A percentile compares a stretch with the other conserved stretches of the same genome.
These are phyloP conservation scores for Colletotrichum tropicicola DNA, from an alignment of 2,329 filamentous ascomycete genomes.

Conservation along the genomic window DNA sequence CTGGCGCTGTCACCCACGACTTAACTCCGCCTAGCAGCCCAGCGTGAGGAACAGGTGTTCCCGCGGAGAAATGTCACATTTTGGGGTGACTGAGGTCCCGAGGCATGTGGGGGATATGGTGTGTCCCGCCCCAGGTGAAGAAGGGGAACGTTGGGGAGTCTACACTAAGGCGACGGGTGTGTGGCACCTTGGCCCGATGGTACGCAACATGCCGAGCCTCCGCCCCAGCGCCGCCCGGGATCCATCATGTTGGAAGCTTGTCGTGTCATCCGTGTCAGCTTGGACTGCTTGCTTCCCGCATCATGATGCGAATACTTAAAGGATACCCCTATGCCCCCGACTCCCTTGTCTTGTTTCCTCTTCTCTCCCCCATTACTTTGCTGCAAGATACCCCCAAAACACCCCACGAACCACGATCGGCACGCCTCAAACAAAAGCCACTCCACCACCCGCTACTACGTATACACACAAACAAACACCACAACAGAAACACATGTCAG, in stretches of 20 bases:
- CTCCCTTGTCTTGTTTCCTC: background rate
- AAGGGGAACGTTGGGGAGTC: background rate
- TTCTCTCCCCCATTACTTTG: background rate
- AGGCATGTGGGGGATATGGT: background rate
- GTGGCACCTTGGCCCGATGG: background rate
- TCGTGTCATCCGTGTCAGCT: background rate
- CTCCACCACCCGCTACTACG: background rate
- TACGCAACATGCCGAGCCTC: constrained; percentile 18
- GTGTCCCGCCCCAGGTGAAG: background rate
- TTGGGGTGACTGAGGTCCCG: background rate
- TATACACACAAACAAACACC: background rate
- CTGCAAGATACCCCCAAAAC: background rate
- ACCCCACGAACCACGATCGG: background rate
- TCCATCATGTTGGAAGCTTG: constrained; percentile 10
- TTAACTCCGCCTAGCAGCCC: too few species aligned
- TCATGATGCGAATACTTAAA: constrained; percentile 9
- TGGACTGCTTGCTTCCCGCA: background rate
- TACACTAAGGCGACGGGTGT: background rate
- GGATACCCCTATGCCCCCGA: background rate
- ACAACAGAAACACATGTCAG: constrained; percentile 31
- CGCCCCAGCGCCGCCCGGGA: constrained; percentile 25
- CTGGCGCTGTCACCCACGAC: too few species aligned
- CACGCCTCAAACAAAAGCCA: background rate
- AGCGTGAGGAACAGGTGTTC: too few species aligned
- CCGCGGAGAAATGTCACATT: too few species aligned